Percentiles rank a stretch among this genome's conserved stretches.
Conservation (phyloP, 2,329 filamentous ascomycete species). For the Hypoxylon sp. region DNA sequence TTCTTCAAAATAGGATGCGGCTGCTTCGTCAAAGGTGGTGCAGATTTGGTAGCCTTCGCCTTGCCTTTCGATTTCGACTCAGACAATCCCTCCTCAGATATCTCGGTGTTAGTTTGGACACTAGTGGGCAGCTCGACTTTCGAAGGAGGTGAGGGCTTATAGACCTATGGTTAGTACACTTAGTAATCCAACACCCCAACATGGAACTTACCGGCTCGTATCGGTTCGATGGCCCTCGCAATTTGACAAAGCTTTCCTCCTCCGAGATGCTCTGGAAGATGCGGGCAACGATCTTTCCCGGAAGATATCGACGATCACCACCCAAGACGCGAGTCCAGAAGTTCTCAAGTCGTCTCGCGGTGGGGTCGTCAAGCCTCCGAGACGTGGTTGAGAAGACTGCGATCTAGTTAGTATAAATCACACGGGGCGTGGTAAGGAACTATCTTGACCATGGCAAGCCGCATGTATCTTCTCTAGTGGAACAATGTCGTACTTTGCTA, state of each 20-base stretch:
- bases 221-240: slow-evolving; percentile 61
- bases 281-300: slow-evolving; percentile 61
- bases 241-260: slow-evolving; percentile 64
- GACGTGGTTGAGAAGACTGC: slow-evolving; percentile 68
- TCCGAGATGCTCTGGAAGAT: slow-evolving; percentile 66
- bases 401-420: slow-evolving; percentile 32
- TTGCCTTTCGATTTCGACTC: slow-evolving; percentile 37
- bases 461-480: slow-evolving; percentile 61
- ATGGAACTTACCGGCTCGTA: slow-evolving; percentile 61
- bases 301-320: slow-evolving; percentile 61
- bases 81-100: slow-evolving; percentile 15
- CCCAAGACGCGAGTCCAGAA: slow-evolving; percentile 74
- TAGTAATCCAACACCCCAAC: slow-evolving; percentile 1
- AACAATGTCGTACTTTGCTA: slow-evolving; percentile 59
- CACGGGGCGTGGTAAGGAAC: slow-evolving; percentile 20
- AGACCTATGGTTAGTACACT: slow-evolving; percentile 27
- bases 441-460: slow-evolving; percentile 62
- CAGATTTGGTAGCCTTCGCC: slow-evolving; percentile 36
- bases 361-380: slow-evolving; percentile 67
- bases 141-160: slow-evolving; percentile 38
- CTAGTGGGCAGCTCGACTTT: slow-evolving; percentile 24
- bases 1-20: slow-evolving; percentile 69
- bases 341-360: slow-evolving; percentile 67
- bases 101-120: slow-evolving; percentile 19
- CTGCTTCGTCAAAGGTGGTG: slow-evolving; percentile 55